phyloP scores from a whole-genome alignment of 2,329 filamentous ascomycete genomes.

The Sporothrix sp. region DNA sequence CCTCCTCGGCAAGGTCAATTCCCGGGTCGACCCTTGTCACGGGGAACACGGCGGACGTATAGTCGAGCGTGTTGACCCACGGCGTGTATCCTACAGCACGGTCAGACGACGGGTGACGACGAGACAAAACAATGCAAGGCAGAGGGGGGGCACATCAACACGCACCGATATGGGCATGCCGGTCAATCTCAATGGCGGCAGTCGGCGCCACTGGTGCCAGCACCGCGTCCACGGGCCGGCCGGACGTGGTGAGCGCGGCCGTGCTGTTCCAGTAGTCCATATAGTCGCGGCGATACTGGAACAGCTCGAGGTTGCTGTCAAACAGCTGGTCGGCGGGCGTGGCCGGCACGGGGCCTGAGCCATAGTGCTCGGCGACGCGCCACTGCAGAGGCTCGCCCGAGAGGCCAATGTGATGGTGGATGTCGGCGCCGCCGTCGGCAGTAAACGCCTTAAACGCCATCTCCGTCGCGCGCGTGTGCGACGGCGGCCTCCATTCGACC shows the following conservation, averaged over 20 bases:
- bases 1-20: background rate
- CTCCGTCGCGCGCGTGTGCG: slow-evolving; percentile 31
- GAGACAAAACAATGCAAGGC: background rate
- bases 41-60: slow-evolving; percentile 53
- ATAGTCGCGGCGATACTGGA: slow-evolving; percentile 47
- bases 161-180: background rate
- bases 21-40: slow-evolving; percentile 23
- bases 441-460: slow-evolving; percentile 28
- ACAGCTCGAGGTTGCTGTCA: slow-evolving; percentile 41
- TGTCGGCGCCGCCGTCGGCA: slow-evolving; percentile 26
- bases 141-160: too few species aligned
- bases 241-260: slow-evolving; percentile 19
- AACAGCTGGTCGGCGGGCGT: slow-evolving; percentile 26
- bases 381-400: slow-evolving; percentile 44
- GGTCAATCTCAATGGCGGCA: slow-evolving; percentile 1
- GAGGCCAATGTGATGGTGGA: slow-evolving; percentile 38
- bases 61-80: slow-evolving; percentile 61
- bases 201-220: slow-evolving; percentile 3
- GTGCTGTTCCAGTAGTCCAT: slow-evolving; percentile 57
- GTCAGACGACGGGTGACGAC: background rate
- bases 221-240: slow-evolving; percentile 8
- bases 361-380: slow-evolving; percentile 31
- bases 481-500: slow-evolving; percentile 49
- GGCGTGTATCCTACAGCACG: slow-evolving; percentile 52
- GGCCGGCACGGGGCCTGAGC: slow-evolving; percentile 21